Evolutionary conservation across 2,329 filamentous ascomycete species (phyloP), one percentile per base, ranked within the genome.

Genomic region (Tricladium varicosporioides): DNA sequence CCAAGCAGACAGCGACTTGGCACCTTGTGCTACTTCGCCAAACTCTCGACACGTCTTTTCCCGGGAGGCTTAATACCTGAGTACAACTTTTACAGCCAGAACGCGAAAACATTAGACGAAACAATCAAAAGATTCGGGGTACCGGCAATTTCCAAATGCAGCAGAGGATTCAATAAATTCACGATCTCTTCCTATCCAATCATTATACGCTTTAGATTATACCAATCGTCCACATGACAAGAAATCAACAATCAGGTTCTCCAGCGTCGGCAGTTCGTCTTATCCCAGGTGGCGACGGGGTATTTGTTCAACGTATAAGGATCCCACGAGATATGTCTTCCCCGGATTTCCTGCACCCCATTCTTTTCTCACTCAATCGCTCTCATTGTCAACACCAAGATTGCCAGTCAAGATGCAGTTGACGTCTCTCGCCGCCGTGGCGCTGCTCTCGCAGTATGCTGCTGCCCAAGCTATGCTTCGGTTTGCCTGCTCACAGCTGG

Each of bases 361-460:
- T 36, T 48, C 52, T 44, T 57, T 31, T 31, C 18, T 18, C 31
- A 33, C 19, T 36, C 16, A 15, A 18, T 53, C 46, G 53, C 13
- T 44, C 19, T 47, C 40, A 53, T 49, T 32, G 46, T 46, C 45
- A 57, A 50, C 15, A 55, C 19, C 15, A 33, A 50, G 36, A 53
- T 16, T 47, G 16, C 31, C 40, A 40, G 47, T 58, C 64, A 69
- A 63, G 62, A 71, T 71, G 70, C 69, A 72, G 67, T 68, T 69
- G 68, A 66, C 67, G 58, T 60, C 65, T 51, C 56, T 71, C 61
- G 66, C 67, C 60, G 68, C 67, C 54, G 65, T 64, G 14, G 67
- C 67, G 57, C 65, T 73, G 42, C 63, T 71, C 31, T 63, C 69
- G 62, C 65, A 69, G 19, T 63, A 67, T 62, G 70, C 63, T 56